phyloP scores from a whole-genome alignment of 2,329 filamentous ascomycete species.

The Sporothrix phasma region DNA sequence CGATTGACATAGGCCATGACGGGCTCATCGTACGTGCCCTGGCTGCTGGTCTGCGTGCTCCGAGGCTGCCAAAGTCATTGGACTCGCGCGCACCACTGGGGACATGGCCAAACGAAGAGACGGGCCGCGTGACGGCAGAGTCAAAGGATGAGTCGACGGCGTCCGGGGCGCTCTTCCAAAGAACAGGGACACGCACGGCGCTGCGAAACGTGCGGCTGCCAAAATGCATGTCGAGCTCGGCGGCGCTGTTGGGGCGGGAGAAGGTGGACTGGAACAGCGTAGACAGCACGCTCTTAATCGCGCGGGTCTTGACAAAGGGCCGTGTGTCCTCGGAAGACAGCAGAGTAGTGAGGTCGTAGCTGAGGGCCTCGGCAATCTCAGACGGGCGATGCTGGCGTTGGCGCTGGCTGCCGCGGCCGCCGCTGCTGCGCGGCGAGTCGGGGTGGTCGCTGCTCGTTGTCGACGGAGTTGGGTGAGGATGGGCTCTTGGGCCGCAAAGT shows the following conservation, averaged over 20 bases:
- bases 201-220: constrained; percentile 36
- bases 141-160: constrained; percentile 26
- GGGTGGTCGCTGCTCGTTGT: background rate
- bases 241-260: constrained; percentile 24
- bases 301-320: constrained; percentile 29
- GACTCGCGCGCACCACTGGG: constrained; percentile 17
- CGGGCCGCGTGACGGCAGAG: constrained; percentile 27
- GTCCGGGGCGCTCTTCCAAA: constrained; percentile 39
- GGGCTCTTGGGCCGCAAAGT: constrained; percentile 35
- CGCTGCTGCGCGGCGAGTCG: background rate
- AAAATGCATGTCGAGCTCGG: constrained; percentile 42
- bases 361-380: constrained; percentile 33
- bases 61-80: constrained; percentile 15
- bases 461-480: constrained; percentile 22
- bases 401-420: constrained; percentile 23
- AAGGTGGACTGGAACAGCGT: constrained; percentile 33
- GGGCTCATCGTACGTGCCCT: constrained; percentile 23
- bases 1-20: constrained; percentile 41
- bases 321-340: constrained; percentile 28
- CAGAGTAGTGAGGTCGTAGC: constrained; percentile 35
- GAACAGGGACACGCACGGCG: constrained; percentile 38
- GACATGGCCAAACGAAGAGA: constrained; percentile 24
- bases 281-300: constrained; percentile 35
- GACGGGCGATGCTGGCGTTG: constrained; percentile 32
- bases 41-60: constrained; percentile 18